A percentile compares a stretch with the other conserved stretches of the same genome.
phyloP scores from a whole-genome alignment of 2,329 filamentous ascomycete genomes.

The Neobulgaria alba region DNA sequence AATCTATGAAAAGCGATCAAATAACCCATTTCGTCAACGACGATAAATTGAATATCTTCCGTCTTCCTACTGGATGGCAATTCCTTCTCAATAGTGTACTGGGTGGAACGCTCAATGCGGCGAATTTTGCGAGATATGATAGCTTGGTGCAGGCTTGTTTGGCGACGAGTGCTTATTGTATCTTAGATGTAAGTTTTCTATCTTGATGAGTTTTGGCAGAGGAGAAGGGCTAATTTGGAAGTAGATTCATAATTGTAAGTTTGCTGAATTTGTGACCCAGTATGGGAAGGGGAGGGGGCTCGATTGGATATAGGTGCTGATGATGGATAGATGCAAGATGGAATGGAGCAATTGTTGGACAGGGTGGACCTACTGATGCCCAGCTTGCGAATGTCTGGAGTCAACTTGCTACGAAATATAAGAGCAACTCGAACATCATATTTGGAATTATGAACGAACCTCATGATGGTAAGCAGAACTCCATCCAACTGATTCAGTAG shows the following conservation, averaged over 20 bases:
- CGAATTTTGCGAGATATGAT: conserved; percentile 44
- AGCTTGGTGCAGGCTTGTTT: conserved; percentile 48
- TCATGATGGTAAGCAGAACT: conserved; percentile 31
- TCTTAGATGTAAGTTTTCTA: conserved; percentile 38
- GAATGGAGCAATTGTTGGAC: conserved; percentile 54
- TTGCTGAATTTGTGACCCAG: too few species aligned
- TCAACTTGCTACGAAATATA: conserved; percentile 50
- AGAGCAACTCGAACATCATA: conserved; percentile 41
- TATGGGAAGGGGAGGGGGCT: too few species aligned
- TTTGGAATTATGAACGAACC: conserved; percentile 67
- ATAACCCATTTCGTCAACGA: not conserved
- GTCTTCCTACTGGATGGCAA: conserved; percentile 40
- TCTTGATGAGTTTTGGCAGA: not conserved
- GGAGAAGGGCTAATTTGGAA: not conserved
- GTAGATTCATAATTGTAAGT: conserved; percentile 3
- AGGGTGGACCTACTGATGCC: conserved; percentile 53
- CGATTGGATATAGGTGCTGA: too few species aligned
- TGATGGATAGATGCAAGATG: conserved; percentile 43
- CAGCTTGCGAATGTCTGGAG: conserved; percentile 49
- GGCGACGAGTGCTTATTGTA: conserved; percentile 46
- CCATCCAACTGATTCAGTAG: not conserved
- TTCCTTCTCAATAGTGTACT: conserved; percentile 45
- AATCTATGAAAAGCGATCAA: not conserved
- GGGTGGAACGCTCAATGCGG: conserved; percentile 39
- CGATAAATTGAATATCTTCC: not conserved